Evolutionary conservation across 2,329 filamentous ascomycete genomes (phyloP).

Genomic region (Lizonia empirigonia): DNA sequence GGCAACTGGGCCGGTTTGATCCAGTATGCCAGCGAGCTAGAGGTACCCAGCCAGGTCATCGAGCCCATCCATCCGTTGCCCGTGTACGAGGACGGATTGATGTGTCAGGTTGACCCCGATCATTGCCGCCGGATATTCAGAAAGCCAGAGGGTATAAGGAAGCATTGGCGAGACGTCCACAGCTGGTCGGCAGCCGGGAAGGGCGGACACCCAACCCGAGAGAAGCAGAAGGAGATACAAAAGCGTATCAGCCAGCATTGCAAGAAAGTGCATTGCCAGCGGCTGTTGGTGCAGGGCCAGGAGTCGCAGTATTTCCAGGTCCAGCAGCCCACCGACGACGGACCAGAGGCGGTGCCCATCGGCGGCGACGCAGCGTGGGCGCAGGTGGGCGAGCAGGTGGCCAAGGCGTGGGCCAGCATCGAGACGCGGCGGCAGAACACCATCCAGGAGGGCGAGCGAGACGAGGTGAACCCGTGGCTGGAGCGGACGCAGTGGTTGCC

Average conservation of each 20-base stretch:
- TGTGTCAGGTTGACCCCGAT: not conserved
- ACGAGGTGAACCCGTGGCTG: no score
- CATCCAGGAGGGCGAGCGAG: no score
- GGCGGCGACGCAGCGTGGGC: no score
- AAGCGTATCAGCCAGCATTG: conserved; percentile 1
- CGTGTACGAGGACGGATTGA: conserved; percentile 9
- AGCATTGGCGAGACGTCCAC: conserved; percentile 6
- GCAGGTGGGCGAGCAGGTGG: no score
- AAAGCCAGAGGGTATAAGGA: conserved; percentile 4
- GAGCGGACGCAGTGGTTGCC: no score
- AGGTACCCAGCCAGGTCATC: conserved; percentile 5
- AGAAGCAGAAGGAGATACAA: conserved; percentile 3
- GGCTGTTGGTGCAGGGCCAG: not conserved
- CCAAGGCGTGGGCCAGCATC: no score
- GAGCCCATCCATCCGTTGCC: conserved; percentile 6
- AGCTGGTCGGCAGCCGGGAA: not conserved
- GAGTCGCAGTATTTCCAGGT: no score
- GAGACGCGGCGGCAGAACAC: no score
- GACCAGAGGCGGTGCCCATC: not conserved
- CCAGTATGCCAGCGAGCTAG: conserved; percentile 14
- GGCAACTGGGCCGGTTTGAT: conserved; percentile 10
- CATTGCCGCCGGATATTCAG: conserved; percentile 1
- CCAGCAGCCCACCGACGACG: not conserved
- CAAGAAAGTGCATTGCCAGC: not conserved
- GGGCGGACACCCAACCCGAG: conserved; percentile 5